These are phyloP conservation scores for Cryomyces minteri DNA, from an alignment of 495 filamentous ascomycete species.

Conservation along the genomic window DNA sequence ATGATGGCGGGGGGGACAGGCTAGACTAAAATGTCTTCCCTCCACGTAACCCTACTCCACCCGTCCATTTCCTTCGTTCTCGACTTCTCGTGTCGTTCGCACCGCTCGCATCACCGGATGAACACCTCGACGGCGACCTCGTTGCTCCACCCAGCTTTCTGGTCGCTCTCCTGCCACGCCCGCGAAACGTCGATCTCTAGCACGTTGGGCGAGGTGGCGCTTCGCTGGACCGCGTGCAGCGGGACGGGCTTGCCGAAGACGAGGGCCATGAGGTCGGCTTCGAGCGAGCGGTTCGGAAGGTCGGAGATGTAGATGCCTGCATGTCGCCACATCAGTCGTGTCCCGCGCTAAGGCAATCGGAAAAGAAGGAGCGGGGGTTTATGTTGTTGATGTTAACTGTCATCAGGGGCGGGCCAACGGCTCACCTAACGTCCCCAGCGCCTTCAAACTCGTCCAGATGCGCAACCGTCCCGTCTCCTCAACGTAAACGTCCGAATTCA, in stretches of 20 bases:
- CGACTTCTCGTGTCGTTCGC: no score
- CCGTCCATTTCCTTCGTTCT: no score
- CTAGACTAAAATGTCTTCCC: no score
- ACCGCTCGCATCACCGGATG: constrained; percentile 7
- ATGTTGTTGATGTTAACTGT: background rate
- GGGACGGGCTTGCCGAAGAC: constrained; percentile 56
- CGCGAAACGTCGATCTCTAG: constrained; percentile 57
- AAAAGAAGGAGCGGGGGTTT: no score
- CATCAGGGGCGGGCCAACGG: constrained; percentile 5
- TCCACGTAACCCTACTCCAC: no score
- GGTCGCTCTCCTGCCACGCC: constrained; percentile 61
- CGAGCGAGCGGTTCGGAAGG: constrained; percentile 37
- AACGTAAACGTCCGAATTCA: constrained; percentile 34
- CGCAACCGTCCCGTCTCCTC: constrained; percentile 40
- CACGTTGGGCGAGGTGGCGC: constrained; percentile 33
- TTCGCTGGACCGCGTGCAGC: constrained; percentile 40
- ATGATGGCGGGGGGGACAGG: no score
- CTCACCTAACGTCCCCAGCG: constrained; percentile 58
- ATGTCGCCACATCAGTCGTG: no score
- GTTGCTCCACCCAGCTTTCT: constrained; percentile 65
- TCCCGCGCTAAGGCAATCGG: no score
- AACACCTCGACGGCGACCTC: constrained; percentile 61
- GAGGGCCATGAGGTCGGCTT: constrained; percentile 54
- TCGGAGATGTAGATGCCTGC: constrained; percentile 53
- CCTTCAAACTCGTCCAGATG: constrained; percentile 53